phyloP scores from a whole-genome alignment of 2,329 filamentous ascomycete genomes.

The Phoma sp. region DNA sequence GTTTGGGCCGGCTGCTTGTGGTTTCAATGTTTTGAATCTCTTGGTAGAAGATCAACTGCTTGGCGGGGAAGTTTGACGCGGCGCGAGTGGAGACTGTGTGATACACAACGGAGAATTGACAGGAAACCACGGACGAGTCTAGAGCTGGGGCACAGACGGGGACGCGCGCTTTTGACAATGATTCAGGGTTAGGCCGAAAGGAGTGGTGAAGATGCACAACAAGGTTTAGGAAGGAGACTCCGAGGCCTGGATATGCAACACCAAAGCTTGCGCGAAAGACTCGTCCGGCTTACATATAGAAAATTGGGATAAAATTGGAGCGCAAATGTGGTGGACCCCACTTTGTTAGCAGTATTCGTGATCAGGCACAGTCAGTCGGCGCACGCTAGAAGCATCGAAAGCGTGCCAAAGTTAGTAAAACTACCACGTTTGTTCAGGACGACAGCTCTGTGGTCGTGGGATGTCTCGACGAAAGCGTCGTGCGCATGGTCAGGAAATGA shows the following conservation, averaged over 20 bases:
- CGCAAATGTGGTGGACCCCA: conserved; percentile 26
- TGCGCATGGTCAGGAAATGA: conserved; percentile 28
- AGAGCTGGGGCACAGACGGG: conserved; percentile 17
- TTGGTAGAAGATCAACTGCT: conserved; percentile 31
- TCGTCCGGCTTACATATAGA: conserved; percentile 23
- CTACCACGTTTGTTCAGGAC: conserved; percentile 35
- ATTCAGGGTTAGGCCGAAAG: conserved; percentile 9
- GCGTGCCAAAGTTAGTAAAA: conserved; percentile 28
- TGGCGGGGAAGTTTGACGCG: conserved; percentile 37
- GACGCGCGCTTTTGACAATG: conserved; percentile 16
- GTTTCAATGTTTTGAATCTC: conserved; percentile 34
- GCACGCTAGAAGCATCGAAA: conserved; percentile 26
- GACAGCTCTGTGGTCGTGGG: conserved; percentile 36
- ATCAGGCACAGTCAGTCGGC: conserved; percentile 21
- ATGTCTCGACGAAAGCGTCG: conserved; percentile 21
- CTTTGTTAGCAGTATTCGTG: conserved; percentile 21
- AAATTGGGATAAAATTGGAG: conserved; percentile 26
- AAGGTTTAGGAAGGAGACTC: conserved; percentile 21
- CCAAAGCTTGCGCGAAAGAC: conserved; percentile 19
- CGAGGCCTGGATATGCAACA: conserved; percentile 27
- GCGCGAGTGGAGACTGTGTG: conserved; percentile 39
- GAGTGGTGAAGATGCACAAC: conserved; percentile 15
- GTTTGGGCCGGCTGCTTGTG: conserved; percentile 30
- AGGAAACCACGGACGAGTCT: conserved; percentile 9
- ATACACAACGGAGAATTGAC: conserved; percentile 24